Conservation (phyloP, 192 early-diverging fungal species). For the Linnemannia hyalina region DNA sequence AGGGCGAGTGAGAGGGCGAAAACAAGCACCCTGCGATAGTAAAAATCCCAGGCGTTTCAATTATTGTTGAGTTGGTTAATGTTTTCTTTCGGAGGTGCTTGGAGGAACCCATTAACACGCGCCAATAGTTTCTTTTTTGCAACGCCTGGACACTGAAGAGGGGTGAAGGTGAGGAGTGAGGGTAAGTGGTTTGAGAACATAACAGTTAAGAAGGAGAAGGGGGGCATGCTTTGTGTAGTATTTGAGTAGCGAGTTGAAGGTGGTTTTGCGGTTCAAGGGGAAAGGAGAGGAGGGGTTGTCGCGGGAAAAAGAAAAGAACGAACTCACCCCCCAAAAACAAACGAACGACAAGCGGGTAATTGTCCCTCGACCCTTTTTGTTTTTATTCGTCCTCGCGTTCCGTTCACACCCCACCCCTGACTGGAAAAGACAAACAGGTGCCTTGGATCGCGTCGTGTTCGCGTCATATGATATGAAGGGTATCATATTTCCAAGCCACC, state of each 20-base stretch:
- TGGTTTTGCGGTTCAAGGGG: neutral
- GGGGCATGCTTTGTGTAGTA: neutral
- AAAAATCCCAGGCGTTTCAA: too few species aligned
- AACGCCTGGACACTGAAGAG: neutral
- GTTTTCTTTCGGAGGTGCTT: too few species aligned
- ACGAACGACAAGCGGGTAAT: neutral
- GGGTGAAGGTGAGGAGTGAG: neutral
- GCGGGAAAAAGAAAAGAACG: neutral
- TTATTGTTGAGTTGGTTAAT: too few species aligned
- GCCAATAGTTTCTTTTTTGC: neutral
- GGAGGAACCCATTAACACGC: neutral
- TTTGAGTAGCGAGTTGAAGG: neutral
- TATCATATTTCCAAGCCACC: neutral
- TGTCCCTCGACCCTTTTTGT: too few species aligned
- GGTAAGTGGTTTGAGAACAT: neutral
- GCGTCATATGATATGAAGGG: neutral
- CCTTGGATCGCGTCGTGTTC: neutral
- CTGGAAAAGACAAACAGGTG: neutral
- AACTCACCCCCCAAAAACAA: neutral
- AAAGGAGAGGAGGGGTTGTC: neutral
- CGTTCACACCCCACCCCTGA: neutral
- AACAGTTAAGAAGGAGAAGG: neutral
- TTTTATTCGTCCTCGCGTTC: neutral
- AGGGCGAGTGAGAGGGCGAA: too few species aligned
- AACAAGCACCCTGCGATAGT: too few species aligned